A percentile compares a stretch with the other conserved stretches of the same genome.
Conservation (phyloP, 345 rosid genomes). For the Lumnitzera littorea region DNA sequence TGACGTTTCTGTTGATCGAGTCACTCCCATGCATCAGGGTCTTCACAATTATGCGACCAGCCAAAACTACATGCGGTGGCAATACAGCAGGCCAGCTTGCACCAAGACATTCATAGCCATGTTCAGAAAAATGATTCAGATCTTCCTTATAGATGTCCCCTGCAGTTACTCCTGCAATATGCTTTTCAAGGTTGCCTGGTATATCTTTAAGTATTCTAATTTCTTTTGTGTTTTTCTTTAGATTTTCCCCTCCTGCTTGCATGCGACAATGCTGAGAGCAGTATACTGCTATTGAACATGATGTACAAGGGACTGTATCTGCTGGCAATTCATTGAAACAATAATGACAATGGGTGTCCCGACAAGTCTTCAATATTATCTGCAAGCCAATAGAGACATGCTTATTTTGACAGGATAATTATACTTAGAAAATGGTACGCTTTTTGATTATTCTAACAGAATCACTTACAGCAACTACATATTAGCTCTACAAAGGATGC, state of each 20-base stretch:
- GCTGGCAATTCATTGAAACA: constrained; percentile 72
- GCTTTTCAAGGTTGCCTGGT: constrained; percentile 27
- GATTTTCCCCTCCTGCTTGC: constrained; percentile 41
- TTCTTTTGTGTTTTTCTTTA: constrained; percentile 15
- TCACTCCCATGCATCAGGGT: constrained; percentile 26
- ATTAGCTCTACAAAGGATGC: too few species aligned
- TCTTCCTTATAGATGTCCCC: constrained; percentile 13
- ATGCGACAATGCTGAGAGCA: constrained; percentile 66
- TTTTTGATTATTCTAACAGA: background rate
- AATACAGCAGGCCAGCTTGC: constrained; percentile 70
- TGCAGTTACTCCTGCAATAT: constrained; percentile 29
- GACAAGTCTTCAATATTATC: constrained; percentile 58
- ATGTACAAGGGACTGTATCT: constrained; percentile 62
- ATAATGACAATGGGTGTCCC: constrained; percentile 76
- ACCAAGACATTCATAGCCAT: constrained; percentile 77
- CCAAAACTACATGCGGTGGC: constrained; percentile 68
- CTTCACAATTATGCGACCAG: constrained; percentile 64
- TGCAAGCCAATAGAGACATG: constrained; percentile 12
- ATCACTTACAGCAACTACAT: too few species aligned
- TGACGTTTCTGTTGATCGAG: constrained; percentile 16
- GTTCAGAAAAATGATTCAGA: constrained; percentile 44
- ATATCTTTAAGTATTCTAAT: constrained; percentile 12
- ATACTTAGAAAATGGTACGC: background rate
- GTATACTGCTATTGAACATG: constrained; percentile 67
- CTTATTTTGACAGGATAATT: constrained; percentile 2